Base-by-base conservation (phyloP, 1,139 yeast genomes). In the Ashbya aceris region DNA sequence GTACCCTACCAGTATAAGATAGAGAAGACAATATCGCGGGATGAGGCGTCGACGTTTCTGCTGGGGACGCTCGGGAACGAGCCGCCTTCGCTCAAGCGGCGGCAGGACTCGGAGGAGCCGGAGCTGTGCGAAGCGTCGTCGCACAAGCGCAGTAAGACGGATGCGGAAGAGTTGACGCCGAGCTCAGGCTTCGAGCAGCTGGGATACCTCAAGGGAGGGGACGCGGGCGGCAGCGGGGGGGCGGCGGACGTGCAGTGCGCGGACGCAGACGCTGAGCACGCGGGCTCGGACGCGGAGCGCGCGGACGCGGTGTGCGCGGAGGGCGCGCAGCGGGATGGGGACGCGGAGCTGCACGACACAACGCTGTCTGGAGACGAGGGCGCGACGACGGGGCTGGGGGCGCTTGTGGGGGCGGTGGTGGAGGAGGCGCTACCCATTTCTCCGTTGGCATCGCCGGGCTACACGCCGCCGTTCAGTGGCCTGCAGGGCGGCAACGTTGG, bases 401-500 rank as follows among this genome's bases (percentile, higher is more conserved):
- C 33, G 26, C 33, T 26, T 28, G 33, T 27, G 40, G 37, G 20
- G 28, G 20, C 27, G 9, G 42, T 38, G 30, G 45, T 42, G 7
- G 43, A 40, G 17, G 61, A 54, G 10, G 53, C 56, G 7, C 42
- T 56, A 29, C 61, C 61, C 8, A 41, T 54, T 10, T 55, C 60
- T 3, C 61, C 61, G 4, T 45, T 54, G 5, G 58, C 60, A 1
- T 54, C 60, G 1, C 55, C 61, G 4, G 54, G 59, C 7, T 45
- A 45, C 28, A 41, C 50, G 8, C 45, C 52, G 26, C 37, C 37
- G 29, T 34, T 34, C 14, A 13, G 10, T 33, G 26, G 44, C 30
- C 38, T 7, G 34, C 9, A 11, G 9, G n/a, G 12, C 4, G 11
- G 8, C 8, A 14, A 7, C 8, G 8, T 30, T 8, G 33, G 33